Percentiles rank a stretch among this genome's conserved stretches.
Conservation (phyloP, 495 filamentous ascomycete species). For the Penicillium lagena region DNA sequence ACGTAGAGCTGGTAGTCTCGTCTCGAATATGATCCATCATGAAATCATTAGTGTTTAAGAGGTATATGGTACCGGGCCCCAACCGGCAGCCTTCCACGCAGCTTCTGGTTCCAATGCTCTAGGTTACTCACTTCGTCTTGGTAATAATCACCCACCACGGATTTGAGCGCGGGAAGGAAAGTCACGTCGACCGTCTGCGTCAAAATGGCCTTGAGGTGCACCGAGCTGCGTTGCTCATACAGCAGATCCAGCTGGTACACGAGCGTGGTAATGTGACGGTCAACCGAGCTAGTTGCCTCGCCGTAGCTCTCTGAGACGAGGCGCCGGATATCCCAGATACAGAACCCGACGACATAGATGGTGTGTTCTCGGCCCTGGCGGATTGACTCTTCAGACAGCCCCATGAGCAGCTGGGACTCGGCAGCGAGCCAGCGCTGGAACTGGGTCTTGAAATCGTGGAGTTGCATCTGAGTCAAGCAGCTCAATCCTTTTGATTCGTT, state of each 20-base stretch:
- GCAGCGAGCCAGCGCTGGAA: slow-evolving; percentile 33
- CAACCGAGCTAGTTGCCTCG: slow-evolving; percentile 27
- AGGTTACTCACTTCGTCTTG: slow-evolving; percentile 36
- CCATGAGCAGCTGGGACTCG: slow-evolving; percentile 17
- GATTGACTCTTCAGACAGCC: slow-evolving; percentile 15
- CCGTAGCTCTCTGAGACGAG: slow-evolving; percentile 27
- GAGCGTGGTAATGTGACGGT: slow-evolving; percentile 36
- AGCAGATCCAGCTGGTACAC: slow-evolving; percentile 37
- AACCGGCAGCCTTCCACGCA: slow-evolving; percentile 30
- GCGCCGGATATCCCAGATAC: slow-evolving; percentile 47
- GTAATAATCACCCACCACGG: slow-evolving; percentile 21
- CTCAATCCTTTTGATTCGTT: slow-evolving; percentile 18
- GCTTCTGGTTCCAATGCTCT: slow-evolving; percentile 40
- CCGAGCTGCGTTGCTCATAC: slow-evolving; percentile 27
- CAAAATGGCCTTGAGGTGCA: slow-evolving; percentile 41
- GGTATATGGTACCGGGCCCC: slow-evolving; percentile 39
- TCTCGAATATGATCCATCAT: slow-evolving; percentile 43
- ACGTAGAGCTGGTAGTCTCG: slow-evolving; percentile 36
- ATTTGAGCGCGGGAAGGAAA: slow-evolving; percentile 39
- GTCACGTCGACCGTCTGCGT: slow-evolving; percentile 45
- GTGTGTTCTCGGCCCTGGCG: slow-evolving; percentile 23
- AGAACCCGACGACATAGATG: slow-evolving; percentile 40
- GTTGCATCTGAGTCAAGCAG: slow-evolving; percentile 19
- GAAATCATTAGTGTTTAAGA: slow-evolving; percentile 46
- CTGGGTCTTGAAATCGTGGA: slow-evolving; percentile 38